A percentile compares a stretch with the other conserved stretches of the same genome.
phyloP scores from a whole-genome alignment of 1,284 basidiomycete genomes.

The Leccinum angustisporum region DNA sequence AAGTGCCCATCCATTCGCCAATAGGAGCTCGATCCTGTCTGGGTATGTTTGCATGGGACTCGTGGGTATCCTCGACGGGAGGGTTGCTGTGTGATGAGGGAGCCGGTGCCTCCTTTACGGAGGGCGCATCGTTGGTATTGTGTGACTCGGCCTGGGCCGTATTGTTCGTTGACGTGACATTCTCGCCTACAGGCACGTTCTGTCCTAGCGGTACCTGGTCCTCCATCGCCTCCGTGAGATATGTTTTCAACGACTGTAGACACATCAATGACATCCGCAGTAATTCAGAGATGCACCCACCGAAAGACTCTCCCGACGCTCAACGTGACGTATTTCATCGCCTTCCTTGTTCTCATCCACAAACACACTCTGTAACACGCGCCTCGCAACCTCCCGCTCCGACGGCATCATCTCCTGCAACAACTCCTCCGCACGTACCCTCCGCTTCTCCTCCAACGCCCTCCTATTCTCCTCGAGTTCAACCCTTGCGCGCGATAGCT shows the following conservation, averaged over 20 bases:
- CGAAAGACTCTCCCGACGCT: conserved; percentile 55
- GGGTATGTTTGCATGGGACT: conserved; percentile 10
- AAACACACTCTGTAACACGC: conserved; percentile 67
- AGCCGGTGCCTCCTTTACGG: background rate
- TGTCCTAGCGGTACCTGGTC: conserved; percentile 52
- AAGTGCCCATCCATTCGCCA: conserved; percentile 70
- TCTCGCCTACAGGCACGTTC: conserved; percentile 31
- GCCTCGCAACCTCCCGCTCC: conserved; percentile 62
- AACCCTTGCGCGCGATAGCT: conserved; percentile 51
- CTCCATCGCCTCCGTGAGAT: conserved; percentile 67
- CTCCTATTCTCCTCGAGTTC: conserved; percentile 62
- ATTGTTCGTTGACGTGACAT: conserved; percentile 3
- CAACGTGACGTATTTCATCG: conserved; percentile 39
- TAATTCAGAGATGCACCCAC: conserved; percentile 37
- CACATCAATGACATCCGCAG: conserved; percentile 15
- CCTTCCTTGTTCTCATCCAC: conserved; percentile 49
- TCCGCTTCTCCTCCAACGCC: conserved; percentile 57
- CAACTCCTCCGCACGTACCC: conserved; percentile 48
- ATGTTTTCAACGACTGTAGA: conserved; percentile 63
- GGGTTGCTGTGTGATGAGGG: background rate
- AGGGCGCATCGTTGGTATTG: conserved; percentile 4
- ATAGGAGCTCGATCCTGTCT: conserved; percentile 39
- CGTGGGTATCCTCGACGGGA: conserved; percentile 8
- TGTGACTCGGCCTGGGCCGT: background rate
- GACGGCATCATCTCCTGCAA: conserved; percentile 56